Conservation (phyloP, 352 stramenopile genomes). For the Globisporangium perplexum region DNA sequence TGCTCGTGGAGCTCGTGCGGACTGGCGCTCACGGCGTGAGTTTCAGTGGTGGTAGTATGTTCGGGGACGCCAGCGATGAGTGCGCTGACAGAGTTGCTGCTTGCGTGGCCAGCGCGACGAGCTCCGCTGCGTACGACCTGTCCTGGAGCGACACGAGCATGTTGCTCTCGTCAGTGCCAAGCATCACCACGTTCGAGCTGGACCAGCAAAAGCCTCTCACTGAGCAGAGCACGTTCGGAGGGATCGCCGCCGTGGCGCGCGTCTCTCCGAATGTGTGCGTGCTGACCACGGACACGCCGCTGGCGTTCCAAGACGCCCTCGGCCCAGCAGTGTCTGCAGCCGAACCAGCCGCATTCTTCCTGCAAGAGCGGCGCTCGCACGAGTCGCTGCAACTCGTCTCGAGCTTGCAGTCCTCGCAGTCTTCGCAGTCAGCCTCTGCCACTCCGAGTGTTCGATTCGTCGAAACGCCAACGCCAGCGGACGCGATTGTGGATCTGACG, state of each 20-base stretch:
- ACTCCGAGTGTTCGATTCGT: background rate
- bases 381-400: background rate
- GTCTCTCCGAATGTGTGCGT: conserved; percentile 9
- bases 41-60: background rate
- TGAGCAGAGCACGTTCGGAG: background rate
- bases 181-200: conserved; percentile 1
- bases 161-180: conserved; percentile 9
- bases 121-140: conserved; percentile 19
- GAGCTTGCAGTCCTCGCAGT: background rate
- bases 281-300: conserved; percentile 13
- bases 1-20: conserved; percentile 44
- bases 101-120: conserved; percentile 3
- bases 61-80: background rate
- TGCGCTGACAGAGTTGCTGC: background rate
- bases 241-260: conserved; percentile 2
- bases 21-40: conserved; percentile 33
- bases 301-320: conserved; percentile 7
- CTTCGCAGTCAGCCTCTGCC: too few relatives aligned
- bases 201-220: background rate
- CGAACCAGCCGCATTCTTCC: background rate
- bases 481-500: conserved; percentile 28
- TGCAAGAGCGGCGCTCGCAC: background rate
- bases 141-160: conserved; percentile 19
- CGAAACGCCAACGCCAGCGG: background rate
- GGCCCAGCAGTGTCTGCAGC: background rate